Percentiles rank a stretch among this genome's conserved stretches.
Conservation (phyloP, 2,329 filamentous ascomycete species). For the Aquanectria penicillioides region DNA sequence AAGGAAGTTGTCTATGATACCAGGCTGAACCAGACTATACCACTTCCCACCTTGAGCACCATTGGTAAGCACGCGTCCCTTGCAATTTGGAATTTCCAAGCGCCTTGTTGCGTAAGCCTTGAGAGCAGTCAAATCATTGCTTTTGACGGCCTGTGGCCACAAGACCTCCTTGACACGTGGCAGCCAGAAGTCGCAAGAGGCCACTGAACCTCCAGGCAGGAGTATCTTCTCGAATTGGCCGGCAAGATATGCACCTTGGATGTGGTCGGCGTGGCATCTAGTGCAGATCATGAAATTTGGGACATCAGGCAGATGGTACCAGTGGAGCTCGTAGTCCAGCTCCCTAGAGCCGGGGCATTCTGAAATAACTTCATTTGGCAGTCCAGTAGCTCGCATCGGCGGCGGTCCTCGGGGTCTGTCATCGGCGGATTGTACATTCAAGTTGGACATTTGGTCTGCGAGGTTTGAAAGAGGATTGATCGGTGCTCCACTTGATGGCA, state of each 20-base stretch:
- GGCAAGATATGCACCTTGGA: constrained; percentile 44
- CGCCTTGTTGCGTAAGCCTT: constrained; percentile 44
- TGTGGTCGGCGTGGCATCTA: constrained; percentile 51
- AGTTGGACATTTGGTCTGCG: constrained; percentile 29
- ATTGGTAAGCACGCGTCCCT: constrained; percentile 31
- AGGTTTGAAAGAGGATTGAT: constrained; percentile 18
- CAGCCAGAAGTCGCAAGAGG: constrained; percentile 43
- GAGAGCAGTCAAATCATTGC: constrained; percentile 37
- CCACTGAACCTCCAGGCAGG: constrained; percentile 43
- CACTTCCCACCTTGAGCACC: constrained; percentile 44
- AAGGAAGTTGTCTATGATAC: constrained; percentile 47
- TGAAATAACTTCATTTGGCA: constrained; percentile 34
- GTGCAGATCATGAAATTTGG: constrained; percentile 52
- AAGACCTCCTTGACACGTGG: constrained; percentile 48
- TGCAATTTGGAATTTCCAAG: constrained; percentile 42
- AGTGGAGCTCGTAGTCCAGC: constrained; percentile 44
- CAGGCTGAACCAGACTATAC: constrained; percentile 42
- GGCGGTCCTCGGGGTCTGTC: constrained; percentile 22
- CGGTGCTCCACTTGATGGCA: background rate
- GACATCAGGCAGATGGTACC: constrained; percentile 42
- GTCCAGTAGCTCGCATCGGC: constrained; percentile 33
- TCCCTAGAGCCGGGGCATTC: constrained; percentile 43
- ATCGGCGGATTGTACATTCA: constrained; percentile 20
- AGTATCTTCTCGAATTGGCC: constrained; percentile 42
- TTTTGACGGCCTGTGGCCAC: constrained; percentile 45